Conservation (phyloP, 2,329 filamentous ascomycete species). For the Ophiocordyceps australis region DNA sequence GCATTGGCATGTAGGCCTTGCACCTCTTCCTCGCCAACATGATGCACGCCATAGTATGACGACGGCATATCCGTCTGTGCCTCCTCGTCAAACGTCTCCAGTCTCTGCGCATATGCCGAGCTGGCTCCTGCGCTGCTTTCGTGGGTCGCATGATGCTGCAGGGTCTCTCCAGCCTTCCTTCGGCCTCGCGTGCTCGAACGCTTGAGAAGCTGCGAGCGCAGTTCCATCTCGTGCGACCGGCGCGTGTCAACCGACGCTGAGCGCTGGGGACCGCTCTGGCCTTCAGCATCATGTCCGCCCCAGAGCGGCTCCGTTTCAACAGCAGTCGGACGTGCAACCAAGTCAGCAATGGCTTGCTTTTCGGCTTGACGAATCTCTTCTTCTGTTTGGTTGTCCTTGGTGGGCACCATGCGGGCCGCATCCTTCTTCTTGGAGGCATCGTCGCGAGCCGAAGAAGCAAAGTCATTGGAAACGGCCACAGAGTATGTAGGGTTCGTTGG, state of each 20-base stretch:
- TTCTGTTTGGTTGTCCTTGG: conserved; percentile 9
- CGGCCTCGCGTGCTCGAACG: conserved; percentile 28
- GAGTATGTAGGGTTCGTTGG: conserved; percentile 66
- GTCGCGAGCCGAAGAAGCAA: conserved; percentile 45
- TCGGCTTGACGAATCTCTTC: conserved; percentile 16
- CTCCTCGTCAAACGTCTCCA: conserved; percentile 23
- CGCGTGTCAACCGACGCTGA: conserved; percentile 14
- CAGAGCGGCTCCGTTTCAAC: conserved; percentile 8
- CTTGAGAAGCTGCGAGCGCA: conserved; percentile 17
- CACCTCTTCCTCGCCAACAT: conserved; percentile 4
- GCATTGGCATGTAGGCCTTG: conserved; percentile 3
- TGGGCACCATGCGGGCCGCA: conserved; percentile 45
- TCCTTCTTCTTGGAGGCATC: conserved; percentile 42
- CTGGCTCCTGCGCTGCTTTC: conserved; percentile 8
- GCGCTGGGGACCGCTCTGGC: conserved; percentile 4
- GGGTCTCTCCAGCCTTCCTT: conserved; percentile 26
- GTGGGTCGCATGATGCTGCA: conserved; percentile 15
- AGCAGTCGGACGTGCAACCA: conserved; percentile 20
- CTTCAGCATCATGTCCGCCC: conserved; percentile 4
- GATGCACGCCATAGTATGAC: conserved; percentile 12
- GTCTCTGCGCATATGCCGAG: conserved; percentile 11
- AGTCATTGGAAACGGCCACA: conserved; percentile 53
- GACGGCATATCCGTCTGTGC: conserved; percentile 16
- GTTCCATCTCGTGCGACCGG: conserved; percentile 19
- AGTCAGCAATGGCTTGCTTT: conserved; percentile 21